phyloP scores from a whole-genome alignment of 768 basidiomycete species.

The Astraeus odoratus region DNA sequence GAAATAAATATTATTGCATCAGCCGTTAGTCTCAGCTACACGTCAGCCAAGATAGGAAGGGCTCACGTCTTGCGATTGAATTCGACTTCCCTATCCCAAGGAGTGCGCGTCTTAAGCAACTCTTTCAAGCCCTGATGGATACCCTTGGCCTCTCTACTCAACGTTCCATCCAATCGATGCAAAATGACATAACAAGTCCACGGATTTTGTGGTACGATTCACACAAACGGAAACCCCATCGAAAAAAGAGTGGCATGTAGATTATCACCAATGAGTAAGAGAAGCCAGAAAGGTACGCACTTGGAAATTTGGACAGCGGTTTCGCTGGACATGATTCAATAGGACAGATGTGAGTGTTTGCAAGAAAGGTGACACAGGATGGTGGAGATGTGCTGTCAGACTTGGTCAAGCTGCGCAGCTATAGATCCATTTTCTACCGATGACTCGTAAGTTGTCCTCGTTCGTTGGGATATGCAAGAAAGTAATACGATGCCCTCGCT shows the following conservation, averaged over 20 bases:
- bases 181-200: background rate
- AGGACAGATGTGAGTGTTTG: background rate
- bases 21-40: constrained; percentile 2
- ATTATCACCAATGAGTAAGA: background rate
- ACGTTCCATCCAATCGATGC: constrained; percentile 4
- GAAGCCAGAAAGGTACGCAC: constrained; percentile 14
- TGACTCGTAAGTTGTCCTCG: background rate
- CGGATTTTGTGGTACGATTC: background rate
- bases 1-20: constrained; percentile 4
- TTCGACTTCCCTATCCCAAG: constrained; percentile 84
- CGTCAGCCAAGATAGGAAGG: background rate
- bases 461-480: too few relatives aligned
- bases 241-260: background rate
- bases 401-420: background rate
- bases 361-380: background rate
- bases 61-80: constrained; percentile 81
- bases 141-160: constrained; percentile 66
- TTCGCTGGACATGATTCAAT: constrained; percentile 19
- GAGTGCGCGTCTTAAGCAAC: constrained; percentile 62
- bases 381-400: background rate
- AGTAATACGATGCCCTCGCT: too few relatives aligned
- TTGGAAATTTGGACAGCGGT: constrained; percentile 33
- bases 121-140: constrained; percentile 72
- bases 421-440: background rate
- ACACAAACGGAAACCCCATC: background rate